These are phyloP conservation scores for Penicillium simplicissimum DNA, from an alignment of 495 filamentous ascomycete genomes.

Conservation along the genomic window DNA sequence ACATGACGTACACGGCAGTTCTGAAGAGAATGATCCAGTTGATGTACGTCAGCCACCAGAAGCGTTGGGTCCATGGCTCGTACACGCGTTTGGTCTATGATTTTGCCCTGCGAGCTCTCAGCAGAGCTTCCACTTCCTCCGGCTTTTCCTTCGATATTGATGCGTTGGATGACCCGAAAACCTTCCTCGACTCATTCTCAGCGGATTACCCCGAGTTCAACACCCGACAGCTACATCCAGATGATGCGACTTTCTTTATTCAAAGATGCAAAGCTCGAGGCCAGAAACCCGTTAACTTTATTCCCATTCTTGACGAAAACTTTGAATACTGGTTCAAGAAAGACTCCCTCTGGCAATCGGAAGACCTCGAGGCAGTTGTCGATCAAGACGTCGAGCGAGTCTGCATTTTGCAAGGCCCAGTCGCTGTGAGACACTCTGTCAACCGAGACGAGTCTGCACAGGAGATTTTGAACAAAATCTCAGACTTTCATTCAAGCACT, in stretches of 20 bases:
- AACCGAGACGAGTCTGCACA: slow-evolving; percentile 27
- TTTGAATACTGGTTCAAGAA: slow-evolving; percentile 50
- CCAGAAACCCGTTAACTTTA: slow-evolving; percentile 40
- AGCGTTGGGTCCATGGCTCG: slow-evolving; percentile 40
- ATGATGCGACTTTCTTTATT: slow-evolving; percentile 6
- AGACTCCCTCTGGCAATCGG: slow-evolving; percentile 47
- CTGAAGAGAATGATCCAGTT: slow-evolving; percentile 33
- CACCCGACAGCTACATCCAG: slow-evolving; percentile 13
- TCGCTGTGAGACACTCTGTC: slow-evolving; percentile 30
- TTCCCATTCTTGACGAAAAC: slow-evolving; percentile 32
- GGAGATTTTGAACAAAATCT: slow-evolving; percentile 35
- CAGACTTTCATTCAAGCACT: neutral
- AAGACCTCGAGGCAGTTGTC: slow-evolving; percentile 42
- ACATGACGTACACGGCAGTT: slow-evolving; percentile 45
- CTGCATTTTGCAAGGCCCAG: slow-evolving; percentile 45
- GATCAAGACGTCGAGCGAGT: slow-evolving; percentile 37
- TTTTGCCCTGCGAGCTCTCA: slow-evolving; percentile 11
- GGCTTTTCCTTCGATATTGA: slow-evolving; percentile 25
- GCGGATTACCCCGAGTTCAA: slow-evolving; percentile 14
- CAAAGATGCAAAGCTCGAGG: slow-evolving; percentile 26
- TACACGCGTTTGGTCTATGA: slow-evolving; percentile 30
- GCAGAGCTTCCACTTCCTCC: slow-evolving; percentile 9
- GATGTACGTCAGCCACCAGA: slow-evolving; percentile 38
- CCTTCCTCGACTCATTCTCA: neutral
- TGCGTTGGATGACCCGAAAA: slow-evolving; percentile 28